Conservation (phyloP, 345 rosid species). For the Eucalyptus cloeziana region DNA sequence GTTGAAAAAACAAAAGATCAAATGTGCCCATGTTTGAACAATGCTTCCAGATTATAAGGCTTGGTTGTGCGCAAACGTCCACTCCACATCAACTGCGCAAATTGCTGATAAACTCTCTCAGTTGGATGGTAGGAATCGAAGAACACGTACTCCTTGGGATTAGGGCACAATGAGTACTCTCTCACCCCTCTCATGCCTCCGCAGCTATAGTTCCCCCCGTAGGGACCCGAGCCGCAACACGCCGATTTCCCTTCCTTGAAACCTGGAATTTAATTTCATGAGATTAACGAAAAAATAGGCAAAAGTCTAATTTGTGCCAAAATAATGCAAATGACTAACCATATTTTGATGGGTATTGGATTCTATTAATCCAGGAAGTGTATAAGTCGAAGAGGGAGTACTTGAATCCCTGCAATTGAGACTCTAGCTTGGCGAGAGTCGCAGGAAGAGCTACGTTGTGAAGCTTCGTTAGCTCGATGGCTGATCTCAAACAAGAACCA, state of each 20-base stretch:
- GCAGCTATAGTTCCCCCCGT: neutral
- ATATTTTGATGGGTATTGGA: neutral
- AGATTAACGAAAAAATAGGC: neutral
- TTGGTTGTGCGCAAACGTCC: neutral
- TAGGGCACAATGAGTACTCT: neutral
- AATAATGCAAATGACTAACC: neutral
- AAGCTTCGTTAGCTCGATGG: neutral
- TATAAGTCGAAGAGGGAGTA: slow-evolving; percentile 12
- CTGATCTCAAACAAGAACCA: neutral
- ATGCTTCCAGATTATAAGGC: neutral
- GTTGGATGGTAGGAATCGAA: neutral
- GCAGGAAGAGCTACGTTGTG: slow-evolving; percentile 11
- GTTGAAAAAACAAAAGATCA: too few species aligned
- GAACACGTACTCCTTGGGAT: neutral
- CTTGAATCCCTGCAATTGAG: slow-evolving; percentile 12
- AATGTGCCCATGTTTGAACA: neutral
- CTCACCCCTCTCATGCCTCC: neutral
- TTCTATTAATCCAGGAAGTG: neutral
- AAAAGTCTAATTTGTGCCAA: neutral
- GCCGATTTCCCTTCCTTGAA: slow-evolving; percentile 1
- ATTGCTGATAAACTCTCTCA: neutral
- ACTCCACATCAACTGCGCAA: slow-evolving; percentile 1
- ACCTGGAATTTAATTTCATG: neutral
- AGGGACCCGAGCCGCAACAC: slow-evolving; percentile 8
- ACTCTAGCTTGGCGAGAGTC: neutral